Base-by-base conservation (phyloP, 1,284 basidiomycete species). In the Heterobasidion irregulare region DNA sequence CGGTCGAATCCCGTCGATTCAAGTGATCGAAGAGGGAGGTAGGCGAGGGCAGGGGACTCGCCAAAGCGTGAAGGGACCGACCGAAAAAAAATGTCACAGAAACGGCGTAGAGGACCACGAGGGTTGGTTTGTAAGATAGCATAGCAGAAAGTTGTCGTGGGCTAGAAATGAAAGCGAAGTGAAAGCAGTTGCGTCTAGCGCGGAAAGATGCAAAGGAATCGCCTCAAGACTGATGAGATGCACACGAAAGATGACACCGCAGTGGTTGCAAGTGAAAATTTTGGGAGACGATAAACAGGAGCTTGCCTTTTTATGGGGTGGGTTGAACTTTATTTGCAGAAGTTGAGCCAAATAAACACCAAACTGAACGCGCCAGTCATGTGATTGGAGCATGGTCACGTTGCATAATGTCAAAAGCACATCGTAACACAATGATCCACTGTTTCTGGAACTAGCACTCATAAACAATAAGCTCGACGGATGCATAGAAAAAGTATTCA, bases 31-130 rank as follows among this genome's bases (percentile, higher is more conserved):
- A n/a, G 16, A 38, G 57, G 50, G 48, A 59, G 48, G 70, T 54
- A 18, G 72, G 66, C 38, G 68, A 54, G 32, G 73, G 70, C 26
- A 76, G 58, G 6, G 77, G 73, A 48, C 67, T 70, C 8, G 71
- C 72, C 52, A 66, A 47, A 38, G 62, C 66, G 43, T 43, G 55
- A 16, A 66, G 56, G 60, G 59, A 58, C 57, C 64, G 33, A 58
- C 66, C 49, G 54, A 47, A 57, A 56, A 76, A 59, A 51, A 70
- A 64, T 53, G 73, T 62, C 57, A 80, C 61, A 55, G 65, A 69
- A 58, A 70, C 63, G 38, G 71, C 68, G 61, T 77, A 66, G 52
- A 75, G 63, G 58, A 70, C 70, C 59, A 71, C 55, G 54, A 73
- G 63, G 64, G 75, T 60, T 62, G 65, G 26, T 61, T 53, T 66